Conservation (phyloP, 768 basidiomycete genomes). For the Suillus subluteus region DNA sequence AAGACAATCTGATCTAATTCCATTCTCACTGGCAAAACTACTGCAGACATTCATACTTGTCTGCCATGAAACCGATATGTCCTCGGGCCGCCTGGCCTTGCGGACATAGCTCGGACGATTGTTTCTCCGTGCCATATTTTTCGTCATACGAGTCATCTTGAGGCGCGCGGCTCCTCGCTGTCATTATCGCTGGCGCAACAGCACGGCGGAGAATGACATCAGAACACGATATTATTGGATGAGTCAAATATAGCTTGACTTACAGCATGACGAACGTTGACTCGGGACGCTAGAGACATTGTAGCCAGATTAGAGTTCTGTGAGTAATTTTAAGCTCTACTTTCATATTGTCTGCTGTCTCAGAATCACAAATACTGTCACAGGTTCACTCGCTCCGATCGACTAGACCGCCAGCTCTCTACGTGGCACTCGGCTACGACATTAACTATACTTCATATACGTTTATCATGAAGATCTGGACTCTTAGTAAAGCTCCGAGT, state of each 20-base stretch:
- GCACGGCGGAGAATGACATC: neutral
- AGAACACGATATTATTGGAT: neutral
- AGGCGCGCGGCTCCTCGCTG: neutral
- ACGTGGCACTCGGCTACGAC: neutral
- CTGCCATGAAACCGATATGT: neutral
- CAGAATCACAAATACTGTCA: neutral
- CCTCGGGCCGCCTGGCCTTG: neutral
- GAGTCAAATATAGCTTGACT: neutral
- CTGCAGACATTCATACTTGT: neutral
- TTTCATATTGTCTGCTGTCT: neutral
- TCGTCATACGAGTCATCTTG: neutral
- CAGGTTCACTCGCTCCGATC: neutral
- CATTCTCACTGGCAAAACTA: neutral
- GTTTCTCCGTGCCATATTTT: neutral
- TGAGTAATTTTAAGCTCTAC: neutral
- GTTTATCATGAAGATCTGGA: neutral
- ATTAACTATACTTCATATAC: neutral
- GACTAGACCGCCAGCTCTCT: neutral
- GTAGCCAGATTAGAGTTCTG: neutral
- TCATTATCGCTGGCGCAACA: neutral
- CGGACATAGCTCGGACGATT: neutral
- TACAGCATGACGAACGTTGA: neutral
- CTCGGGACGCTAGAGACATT: neutral
- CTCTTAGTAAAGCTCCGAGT: neutral
- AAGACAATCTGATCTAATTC: neutral